Conservation (phyloP, 352 stramenopile species). For the Globisporangium sylvaticum region DNA sequence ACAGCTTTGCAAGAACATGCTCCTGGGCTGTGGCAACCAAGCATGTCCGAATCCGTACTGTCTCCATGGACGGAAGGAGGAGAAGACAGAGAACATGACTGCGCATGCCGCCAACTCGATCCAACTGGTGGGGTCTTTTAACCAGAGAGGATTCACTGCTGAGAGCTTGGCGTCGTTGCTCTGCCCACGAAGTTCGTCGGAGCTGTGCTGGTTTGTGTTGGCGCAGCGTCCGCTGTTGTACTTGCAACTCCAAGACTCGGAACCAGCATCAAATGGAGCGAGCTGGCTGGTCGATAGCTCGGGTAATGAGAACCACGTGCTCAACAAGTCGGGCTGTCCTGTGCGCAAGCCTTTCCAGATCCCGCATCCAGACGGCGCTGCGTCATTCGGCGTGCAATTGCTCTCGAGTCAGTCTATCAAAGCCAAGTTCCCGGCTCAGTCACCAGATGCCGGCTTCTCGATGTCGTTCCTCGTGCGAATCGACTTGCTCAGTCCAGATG, state of each 20-base stretch:
- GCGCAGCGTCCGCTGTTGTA: slow-evolving; percentile 39
- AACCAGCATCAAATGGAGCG: background rate
- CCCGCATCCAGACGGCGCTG: slow-evolving; percentile 9
- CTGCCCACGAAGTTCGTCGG: slow-evolving; percentile 23
- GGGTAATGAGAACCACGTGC: slow-evolving; percentile 36
- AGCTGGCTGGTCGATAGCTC: slow-evolving; percentile 49
- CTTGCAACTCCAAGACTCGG: slow-evolving; percentile 54
- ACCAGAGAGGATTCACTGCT: slow-evolving; percentile 26
- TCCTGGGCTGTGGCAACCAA: slow-evolving; percentile 34
- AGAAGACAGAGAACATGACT: slow-evolving; percentile 4
- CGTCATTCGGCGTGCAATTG: slow-evolving; percentile 40
- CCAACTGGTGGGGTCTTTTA: slow-evolving; percentile 38
- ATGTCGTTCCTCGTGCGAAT: slow-evolving; percentile 54
- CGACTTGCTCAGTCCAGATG: slow-evolving; percentile 2
- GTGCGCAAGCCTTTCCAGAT: slow-evolving; percentile 63
- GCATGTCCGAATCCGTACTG: slow-evolving; percentile 48
- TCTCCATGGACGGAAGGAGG: slow-evolving; percentile 4
- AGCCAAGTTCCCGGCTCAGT: slow-evolving; percentile 15
- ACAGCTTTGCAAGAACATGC: slow-evolving; percentile 40
- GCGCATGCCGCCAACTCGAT: slow-evolving; percentile 46
- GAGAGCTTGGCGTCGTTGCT: slow-evolving; percentile 36
- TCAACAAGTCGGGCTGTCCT: slow-evolving; percentile 23
- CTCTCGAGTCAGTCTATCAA: slow-evolving; percentile 18
- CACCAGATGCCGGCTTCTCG: slow-evolving; percentile 6
- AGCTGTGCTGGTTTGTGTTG: slow-evolving; percentile 45